phyloP scores from a whole-genome alignment of 2,329 filamentous ascomycete species.

The Penicillium sp. region DNA sequence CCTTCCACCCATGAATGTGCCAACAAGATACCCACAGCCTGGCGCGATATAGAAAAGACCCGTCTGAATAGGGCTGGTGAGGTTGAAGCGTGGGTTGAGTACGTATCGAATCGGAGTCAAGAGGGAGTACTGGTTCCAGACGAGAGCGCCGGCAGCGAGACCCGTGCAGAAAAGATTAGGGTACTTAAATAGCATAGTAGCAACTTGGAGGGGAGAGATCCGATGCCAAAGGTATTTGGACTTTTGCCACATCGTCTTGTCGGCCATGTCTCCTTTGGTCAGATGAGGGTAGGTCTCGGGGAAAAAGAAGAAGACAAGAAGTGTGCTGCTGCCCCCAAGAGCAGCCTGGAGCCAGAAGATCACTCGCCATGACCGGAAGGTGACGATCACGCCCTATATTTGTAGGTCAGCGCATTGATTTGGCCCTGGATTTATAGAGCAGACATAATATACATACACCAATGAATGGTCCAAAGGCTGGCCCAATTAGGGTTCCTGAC shows the following conservation, averaged over 20 bases:
- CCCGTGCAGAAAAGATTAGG: conserved; percentile 65
- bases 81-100: conserved; percentile 69
- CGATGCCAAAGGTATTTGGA: conserved; percentile 57
- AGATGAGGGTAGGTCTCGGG: conserved; percentile 70
- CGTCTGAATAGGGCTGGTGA: conserved; percentile 64
- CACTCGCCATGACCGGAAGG: conserved; percentile 67
- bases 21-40: conserved; percentile 65
- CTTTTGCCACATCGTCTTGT: conserved; percentile 52
- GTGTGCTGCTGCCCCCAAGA: conserved; percentile 58
- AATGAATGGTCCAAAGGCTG: conserved; percentile 57
- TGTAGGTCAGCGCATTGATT: conserved; percentile 46
- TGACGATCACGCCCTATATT: conserved; percentile 71
- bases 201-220: conserved; percentile 63
- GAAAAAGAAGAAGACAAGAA: conserved; percentile 64
- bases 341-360: conserved; percentile 77
- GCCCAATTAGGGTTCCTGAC: conserved; percentile 68
- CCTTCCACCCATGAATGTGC: conserved; percentile 69
- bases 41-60: conserved; percentile 74
- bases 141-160: conserved; percentile 60
- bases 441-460: conserved; percentile 26
- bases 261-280: conserved; percentile 60
- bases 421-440: neutral
- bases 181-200: conserved; percentile 64
- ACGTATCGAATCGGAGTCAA: conserved; percentile 70
- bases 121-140: conserved; percentile 74